Conservation (phyloP, 768 basidiomycete species). For the Hypholoma sublateritium region DNA sequence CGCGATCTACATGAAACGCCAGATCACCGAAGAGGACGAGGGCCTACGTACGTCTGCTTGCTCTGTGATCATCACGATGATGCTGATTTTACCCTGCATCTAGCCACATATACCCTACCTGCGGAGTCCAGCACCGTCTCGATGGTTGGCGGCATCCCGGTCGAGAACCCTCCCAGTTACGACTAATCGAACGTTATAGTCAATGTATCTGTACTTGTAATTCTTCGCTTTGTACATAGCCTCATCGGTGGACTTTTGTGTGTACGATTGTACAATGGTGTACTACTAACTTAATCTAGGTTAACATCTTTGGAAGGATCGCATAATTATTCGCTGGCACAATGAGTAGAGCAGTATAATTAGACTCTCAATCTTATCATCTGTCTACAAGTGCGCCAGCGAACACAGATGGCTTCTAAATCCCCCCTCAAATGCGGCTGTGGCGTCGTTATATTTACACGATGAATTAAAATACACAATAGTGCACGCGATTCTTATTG, state of each 20-base stretch:
- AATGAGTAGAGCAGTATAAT: no score
- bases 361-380: no score
- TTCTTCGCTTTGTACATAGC: neutral
- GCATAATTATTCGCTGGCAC: no score
- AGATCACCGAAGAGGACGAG: conserved; percentile 54
- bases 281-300: conserved; percentile 7
- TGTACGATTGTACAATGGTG: conserved; percentile 6
- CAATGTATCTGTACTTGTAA: neutral
- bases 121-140: conserved; percentile 43
- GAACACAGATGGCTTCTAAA: no score
- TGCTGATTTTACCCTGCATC: neutral
- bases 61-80: neutral
- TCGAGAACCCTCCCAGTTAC: conserved; percentile 54
- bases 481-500: neutral
- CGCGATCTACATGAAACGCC: conserved; percentile 73
- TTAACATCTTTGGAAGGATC: no score
- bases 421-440: no score
- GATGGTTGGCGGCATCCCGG: conserved; percentile 39
- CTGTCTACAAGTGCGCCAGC: no score
- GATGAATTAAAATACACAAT: neutral
- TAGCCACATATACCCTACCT: conserved; percentile 48
- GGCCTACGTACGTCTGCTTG: conserved; percentile 52
- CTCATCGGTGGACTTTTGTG: neutral
- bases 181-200: conserved; percentile 23
- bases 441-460: neutral